Percentiles rank a stretch among this genome's conserved stretches.
Evolutionary conservation across 768 basidiomycete genomes (phyloP).

Genomic region (Trametes coccinea): DNA sequence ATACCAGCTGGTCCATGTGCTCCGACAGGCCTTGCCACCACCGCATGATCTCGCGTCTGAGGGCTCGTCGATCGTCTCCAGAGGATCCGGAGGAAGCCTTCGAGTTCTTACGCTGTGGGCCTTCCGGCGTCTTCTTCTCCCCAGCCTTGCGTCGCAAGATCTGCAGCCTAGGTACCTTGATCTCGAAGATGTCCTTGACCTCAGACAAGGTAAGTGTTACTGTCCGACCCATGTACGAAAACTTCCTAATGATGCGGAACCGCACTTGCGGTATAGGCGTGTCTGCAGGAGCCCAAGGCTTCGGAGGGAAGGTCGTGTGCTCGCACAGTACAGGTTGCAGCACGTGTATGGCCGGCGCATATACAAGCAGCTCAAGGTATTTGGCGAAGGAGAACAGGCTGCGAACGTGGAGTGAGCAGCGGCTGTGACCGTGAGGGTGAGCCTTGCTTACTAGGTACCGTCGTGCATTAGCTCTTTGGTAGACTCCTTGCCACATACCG

Average conservation of each 20-base stretch:
- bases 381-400: slow-evolving; percentile 34
- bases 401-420: neutral
- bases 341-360: slow-evolving; percentile 24
- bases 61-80: slow-evolving; percentile 44
- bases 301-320: slow-evolving; percentile 25
- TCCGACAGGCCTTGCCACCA: slow-evolving; percentile 71
- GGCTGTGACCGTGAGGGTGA: neutral
- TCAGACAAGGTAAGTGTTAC: slow-evolving; percentile 49
- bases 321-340: slow-evolving; percentile 26
- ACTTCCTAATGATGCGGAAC: slow-evolving; percentile 44
- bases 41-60: slow-evolving; percentile 59
- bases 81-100: neutral
- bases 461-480: slow-evolving; percentile 29
- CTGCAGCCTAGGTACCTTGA: slow-evolving; percentile 61
- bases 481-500: slow-evolving; percentile 30
- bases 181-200: slow-evolving; percentile 59
- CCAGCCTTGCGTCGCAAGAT: slow-evolving; percentile 38
- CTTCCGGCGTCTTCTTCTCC: slow-evolving; percentile 19
- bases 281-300: slow-evolving; percentile 25
- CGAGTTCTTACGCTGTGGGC: slow-evolving; percentile 9
- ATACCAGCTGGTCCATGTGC: slow-evolving; percentile 59
- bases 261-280: slow-evolving; percentile 32
- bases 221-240: slow-evolving; percentile 34
- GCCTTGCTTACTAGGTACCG: slow-evolving; percentile 30
- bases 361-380: slow-evolving; percentile 32